phyloP scores from a whole-genome alignment of 495 filamentous ascomycete genomes.

The Neurospora pannonica region DNA sequence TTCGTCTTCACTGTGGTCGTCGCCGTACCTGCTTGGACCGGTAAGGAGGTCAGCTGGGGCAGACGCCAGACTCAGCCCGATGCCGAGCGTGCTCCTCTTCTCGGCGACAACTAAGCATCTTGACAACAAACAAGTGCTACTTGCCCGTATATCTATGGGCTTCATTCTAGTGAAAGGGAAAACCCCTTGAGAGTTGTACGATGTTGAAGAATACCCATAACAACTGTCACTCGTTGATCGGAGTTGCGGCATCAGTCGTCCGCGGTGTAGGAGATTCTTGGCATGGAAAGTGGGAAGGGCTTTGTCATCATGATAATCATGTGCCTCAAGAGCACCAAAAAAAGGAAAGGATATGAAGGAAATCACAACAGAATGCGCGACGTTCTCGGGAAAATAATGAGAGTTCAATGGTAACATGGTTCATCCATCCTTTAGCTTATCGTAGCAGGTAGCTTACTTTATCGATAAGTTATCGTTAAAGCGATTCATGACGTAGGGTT shows the following conservation, averaged over 20 bases:
- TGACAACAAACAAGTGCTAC: constrained; percentile 1
- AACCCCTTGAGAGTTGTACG: not conserved
- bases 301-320: not conserved
- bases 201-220: not conserved
- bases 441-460: not conserved
- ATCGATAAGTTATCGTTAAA: not conserved
- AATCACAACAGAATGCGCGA: not conserved
- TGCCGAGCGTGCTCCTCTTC: constrained; percentile 43
- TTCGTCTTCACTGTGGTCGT: constrained; percentile 55
- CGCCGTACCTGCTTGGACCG: constrained; percentile 53
- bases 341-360: not conserved
- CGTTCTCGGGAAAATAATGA: not conserved
- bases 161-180: not conserved
- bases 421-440: not conserved
- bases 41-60: constrained; percentile 33
- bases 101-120: constrained; percentile 24
- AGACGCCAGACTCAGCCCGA: constrained; percentile 24
- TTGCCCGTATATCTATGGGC: not conserved
- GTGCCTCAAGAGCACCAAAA: not conserved
- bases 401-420: not conserved
- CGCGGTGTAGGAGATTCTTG: not conserved
- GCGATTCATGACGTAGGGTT: not conserved
- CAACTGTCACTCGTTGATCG: not conserved
- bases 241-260: not conserved
- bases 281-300: not conserved